These are phyloP conservation scores for Colletotrichum cuscutae DNA, from an alignment of 2,329 filamentous ascomycete genomes.

Conservation along the genomic window DNA sequence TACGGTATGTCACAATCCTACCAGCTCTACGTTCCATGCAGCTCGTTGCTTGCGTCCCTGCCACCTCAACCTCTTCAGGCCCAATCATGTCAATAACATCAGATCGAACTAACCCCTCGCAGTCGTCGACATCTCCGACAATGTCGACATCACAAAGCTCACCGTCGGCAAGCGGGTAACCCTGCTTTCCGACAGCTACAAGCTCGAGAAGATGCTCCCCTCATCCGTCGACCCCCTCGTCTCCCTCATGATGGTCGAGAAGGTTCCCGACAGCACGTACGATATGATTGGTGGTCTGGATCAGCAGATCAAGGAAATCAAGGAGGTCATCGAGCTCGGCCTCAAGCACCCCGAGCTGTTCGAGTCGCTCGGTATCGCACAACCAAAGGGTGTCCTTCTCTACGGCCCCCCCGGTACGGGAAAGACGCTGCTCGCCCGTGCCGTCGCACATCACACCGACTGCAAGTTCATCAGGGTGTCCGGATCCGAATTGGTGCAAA, in stretches of 20 bases:
- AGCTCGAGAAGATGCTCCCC: constrained; percentile 97
- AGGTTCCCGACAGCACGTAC: constrained; percentile 99
- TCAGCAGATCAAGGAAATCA: constrained; percentile 99
- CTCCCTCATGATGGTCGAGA: constrained; percentile 99
- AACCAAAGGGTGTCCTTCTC: constrained; percentile 95
- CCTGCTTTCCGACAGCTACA: constrained; percentile 96
- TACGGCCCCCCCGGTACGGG: constrained; percentile 97
- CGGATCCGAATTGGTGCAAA: constrained; percentile 95
- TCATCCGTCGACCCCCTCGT: constrained; percentile 98
- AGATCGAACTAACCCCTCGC: not conserved
- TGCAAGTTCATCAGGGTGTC: constrained; percentile 99
- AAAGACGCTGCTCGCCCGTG: constrained; percentile 94
- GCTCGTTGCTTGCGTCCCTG: not conserved
- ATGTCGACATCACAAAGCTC: constrained; percentile 94
- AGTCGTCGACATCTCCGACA: constrained; percentile 97
- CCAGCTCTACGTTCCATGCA: not conserved
- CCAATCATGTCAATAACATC: not conserved
- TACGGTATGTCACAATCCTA: constrained; percentile 74
- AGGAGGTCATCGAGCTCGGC: constrained; percentile 98
- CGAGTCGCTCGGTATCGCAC: constrained; percentile 97
- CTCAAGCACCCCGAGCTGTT: constrained; percentile 99
- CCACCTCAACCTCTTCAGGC: not conserved
- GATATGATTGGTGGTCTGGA: constrained; percentile 99
- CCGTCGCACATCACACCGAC: constrained; percentile 97
- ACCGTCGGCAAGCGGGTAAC: constrained; percentile 98